A percentile compares a stretch with the other conserved stretches of the same genome.
These are phyloP conservation scores for Grosmannia huntii DNA, from an alignment of 2,329 filamentous ascomycete genomes.

Conservation along the genomic window DNA sequence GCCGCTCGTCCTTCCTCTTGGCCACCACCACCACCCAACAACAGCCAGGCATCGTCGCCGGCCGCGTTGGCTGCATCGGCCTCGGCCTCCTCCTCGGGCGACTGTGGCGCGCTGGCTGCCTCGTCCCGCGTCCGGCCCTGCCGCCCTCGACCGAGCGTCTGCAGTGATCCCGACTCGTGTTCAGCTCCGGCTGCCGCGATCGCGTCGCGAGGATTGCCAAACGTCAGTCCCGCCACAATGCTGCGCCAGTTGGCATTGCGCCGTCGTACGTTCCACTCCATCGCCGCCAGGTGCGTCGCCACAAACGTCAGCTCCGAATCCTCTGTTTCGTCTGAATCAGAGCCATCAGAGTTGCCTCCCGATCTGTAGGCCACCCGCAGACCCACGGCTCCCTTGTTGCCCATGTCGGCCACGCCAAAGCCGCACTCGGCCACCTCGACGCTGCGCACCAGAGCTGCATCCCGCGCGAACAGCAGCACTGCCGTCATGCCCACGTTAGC, in stretches of 20 bases:
- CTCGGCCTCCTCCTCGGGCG: conserved; percentile 24
- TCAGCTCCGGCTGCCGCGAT: not conserved
- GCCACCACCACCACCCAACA: not conserved
- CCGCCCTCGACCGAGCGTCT: conserved; percentile 1
- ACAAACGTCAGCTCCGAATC: conserved; percentile 71
- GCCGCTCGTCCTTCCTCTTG: conserved; percentile 7
- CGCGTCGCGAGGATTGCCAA: conserved; percentile 41
- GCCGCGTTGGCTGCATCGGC: conserved; percentile 11
- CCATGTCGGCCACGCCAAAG: conserved; percentile 77
- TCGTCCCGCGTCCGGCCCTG: conserved; percentile 10
- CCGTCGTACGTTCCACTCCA: conserved; percentile 63
- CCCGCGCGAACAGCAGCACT: conserved; percentile 70
- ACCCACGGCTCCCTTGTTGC: conserved; percentile 88
- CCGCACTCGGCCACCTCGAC: conserved; percentile 74
- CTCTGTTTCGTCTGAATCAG: conserved; percentile 9
- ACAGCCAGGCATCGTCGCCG: conserved; percentile 22
- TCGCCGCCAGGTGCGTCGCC: conserved; percentile 75
- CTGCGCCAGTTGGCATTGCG: conserved; percentile 82
- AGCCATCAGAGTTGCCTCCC: too few species aligned
- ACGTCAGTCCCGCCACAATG: conserved; percentile 70
- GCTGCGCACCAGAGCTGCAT: conserved; percentile 44
- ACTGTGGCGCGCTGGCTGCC: conserved; percentile 11
- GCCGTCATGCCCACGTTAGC: conserved; percentile 82
- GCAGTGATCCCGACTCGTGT: not conserved
- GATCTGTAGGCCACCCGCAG: conserved; percentile 50